Percentiles rank a stretch among this genome's conserved stretches.
Conservation (phyloP, 1,139 yeast species). For the Blastobotrys elegans region DNA sequence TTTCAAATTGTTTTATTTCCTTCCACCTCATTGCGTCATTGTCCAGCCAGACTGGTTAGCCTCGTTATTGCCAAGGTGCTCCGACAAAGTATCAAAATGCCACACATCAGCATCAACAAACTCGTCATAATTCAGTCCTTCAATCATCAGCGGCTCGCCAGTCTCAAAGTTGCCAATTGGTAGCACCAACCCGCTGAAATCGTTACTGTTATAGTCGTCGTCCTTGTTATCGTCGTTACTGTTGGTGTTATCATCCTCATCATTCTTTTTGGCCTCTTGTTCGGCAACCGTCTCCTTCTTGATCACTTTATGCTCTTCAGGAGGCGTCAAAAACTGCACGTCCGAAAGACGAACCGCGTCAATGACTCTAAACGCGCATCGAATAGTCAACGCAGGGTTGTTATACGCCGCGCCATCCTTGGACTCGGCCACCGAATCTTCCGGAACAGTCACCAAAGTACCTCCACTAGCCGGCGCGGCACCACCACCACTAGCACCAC, state of each 20-base stretch:
- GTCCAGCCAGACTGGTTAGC: too few species aligned
- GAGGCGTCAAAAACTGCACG: conserved; percentile 27
- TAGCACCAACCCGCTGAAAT: conserved; percentile 9
- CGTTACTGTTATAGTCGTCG: not conserved
- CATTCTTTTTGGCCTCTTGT: conserved; percentile 2
- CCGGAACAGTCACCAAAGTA: conserved; percentile 18
- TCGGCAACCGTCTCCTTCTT: not conserved
- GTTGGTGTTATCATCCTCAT: not conserved
- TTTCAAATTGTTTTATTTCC: not conserved
- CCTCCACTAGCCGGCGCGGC: conserved; percentile 1
- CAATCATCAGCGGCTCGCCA: conserved; percentile 16
- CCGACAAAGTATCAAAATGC: conserved; percentile 27
- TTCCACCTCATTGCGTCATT: not conserved
- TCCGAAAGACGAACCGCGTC: conserved; percentile 27
- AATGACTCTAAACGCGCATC: conserved; percentile 27
- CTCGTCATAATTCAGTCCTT: conserved; percentile 20
- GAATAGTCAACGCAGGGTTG: conserved; percentile 28
- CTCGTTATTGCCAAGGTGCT: too few species aligned
- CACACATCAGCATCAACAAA: conserved; percentile 20
- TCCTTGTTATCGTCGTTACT: not conserved
- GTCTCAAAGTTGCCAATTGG: conserved; percentile 17
- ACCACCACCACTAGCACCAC: conserved; percentile 10
- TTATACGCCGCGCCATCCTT: conserved; percentile 24
- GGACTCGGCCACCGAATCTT: conserved; percentile 16
- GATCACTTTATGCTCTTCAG: conserved; percentile 21